phyloP scores from a whole-genome alignment of 78 protist genomes.

The Tieghemostelium lacteum region DNA sequence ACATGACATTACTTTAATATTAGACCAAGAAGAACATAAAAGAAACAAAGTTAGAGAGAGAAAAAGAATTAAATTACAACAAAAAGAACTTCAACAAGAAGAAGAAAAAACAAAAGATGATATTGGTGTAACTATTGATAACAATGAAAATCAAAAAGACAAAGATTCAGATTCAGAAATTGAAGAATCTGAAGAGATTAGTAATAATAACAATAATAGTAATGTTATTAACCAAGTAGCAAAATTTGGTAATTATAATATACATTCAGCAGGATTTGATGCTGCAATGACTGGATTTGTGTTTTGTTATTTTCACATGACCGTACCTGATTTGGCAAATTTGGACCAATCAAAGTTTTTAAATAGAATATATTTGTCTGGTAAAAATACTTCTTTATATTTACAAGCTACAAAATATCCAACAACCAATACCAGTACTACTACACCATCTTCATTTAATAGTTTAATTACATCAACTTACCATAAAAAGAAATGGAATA shows the following conservation, averaged over 20 bases:
- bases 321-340: not conserved
- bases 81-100: not conserved
- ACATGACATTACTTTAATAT: slow-evolving; percentile 15
- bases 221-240: not conserved
- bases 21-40: slow-evolving; percentile 29
- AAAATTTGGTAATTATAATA: slow-evolving; percentile 3
- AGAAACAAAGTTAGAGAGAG: not conserved
- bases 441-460: no score
- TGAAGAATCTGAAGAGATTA: not conserved
- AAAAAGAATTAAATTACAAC: not conserved
- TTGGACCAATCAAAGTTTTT: not conserved
- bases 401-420: slow-evolving; percentile 51
- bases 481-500: no score
- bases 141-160: not conserved
- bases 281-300: slow-evolving; percentile 72
- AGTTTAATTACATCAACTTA: no score
- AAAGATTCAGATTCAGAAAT: not conserved
- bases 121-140: not conserved
- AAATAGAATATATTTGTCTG: slow-evolving; percentile 35
- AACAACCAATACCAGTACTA: no score
- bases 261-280: slow-evolving; percentile 70
- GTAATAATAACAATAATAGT: not conserved
- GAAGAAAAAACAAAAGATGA: not conserved
- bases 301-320: slow-evolving; percentile 7
- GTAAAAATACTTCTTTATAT: slow-evolving; percentile 25